Evolutionary conservation across 345 rosid species (phyloP), one percentile per base, ranked within the genome.

Genomic region (Eucalyptus pauciflora): DNA sequence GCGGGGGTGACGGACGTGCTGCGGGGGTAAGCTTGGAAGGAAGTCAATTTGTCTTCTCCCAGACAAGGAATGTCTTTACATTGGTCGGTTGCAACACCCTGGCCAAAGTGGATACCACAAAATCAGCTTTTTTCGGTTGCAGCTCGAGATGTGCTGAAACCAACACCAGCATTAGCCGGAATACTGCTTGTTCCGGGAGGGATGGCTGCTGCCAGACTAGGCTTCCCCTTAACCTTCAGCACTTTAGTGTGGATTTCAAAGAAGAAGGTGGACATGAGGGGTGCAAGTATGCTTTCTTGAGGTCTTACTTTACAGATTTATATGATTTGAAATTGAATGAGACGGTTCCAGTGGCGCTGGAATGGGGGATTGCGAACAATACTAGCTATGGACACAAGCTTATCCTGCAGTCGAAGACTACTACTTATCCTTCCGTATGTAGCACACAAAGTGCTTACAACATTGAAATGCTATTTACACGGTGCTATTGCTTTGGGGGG

Each of bases 401-500:
- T 56, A 20, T 22, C 60, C 1, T 1, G 60, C 60, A 54, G 60
- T 20, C 27, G 10, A 3, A 4, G 10, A n/a, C n/a, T n/a, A 54
- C 27, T 20, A 0, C 1, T 54, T 20, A 54, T 54, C 60, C 27
- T 54, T 54, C 27, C 5, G 0, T 20, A 3, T 54, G 60, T 54
- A 2, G 3, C 60, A 22, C 1, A 3, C 4, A 54, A 2, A 22
- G 60, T 0, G 60, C 3, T 3, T 5, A 20, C 60, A 0, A 0
- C 10, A 20, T 10, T 18, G 60, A 54, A 54, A 54, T 54, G 27
- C 27, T 54, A 54, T 54, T 54, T 20, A 54, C 60, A 24, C 10
- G 0, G 4, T 54, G 60, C 27, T 22, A 8, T 22, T 54, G 60
- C 60, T 4, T 1, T 0, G 0, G 5, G 27, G 60, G 0, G 2